Evolutionary conservation across 108 stramenopile species (phyloP).

Genomic region (Fragilaria crotonensis): DNA sequence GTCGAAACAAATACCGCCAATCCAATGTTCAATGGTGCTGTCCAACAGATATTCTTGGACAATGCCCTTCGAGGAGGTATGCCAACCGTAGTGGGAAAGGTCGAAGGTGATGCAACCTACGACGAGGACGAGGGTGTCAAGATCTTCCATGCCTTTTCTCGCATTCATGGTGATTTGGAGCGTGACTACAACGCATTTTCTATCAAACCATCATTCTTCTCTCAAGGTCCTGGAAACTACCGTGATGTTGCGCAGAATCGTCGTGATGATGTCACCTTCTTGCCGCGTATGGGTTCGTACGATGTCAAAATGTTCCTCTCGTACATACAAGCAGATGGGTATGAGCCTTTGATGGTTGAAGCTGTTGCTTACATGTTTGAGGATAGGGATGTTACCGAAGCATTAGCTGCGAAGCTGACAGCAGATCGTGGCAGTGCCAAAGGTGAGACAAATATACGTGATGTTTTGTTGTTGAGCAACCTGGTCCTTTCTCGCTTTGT

Average conservation of each 20-base stretch:
- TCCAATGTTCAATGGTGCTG: constrained; percentile 83
- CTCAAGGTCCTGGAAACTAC: constrained; percentile 92
- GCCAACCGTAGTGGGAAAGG: constrained; percentile 82
- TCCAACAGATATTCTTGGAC: constrained; percentile 91
- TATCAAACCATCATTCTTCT: constrained; percentile 86
- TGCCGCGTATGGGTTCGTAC: constrained; percentile 81
- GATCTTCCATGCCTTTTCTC: constrained; percentile 88
- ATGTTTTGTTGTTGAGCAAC: background rate
- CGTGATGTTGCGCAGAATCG: constrained; percentile 96
- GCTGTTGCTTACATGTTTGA: constrained; percentile 67
- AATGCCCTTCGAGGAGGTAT: constrained; percentile 94
- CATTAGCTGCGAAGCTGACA: constrained; percentile 46
- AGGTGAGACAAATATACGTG: background rate
- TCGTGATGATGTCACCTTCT: constrained; percentile 86
- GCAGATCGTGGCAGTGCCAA: constrained; percentile 55
- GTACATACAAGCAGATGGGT: constrained; percentile 93
- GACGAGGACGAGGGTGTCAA: constrained; percentile 80
- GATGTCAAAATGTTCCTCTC: constrained; percentile 85
- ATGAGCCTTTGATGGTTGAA: constrained; percentile 94
- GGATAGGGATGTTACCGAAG: constrained; percentile 46
- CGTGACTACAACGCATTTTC: constrained; percentile 96
- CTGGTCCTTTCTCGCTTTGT: background rate
- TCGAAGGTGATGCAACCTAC: constrained; percentile 55
- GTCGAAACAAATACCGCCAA: constrained; percentile 86
- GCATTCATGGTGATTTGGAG: constrained; percentile 96